Evolutionary conservation across 2,329 filamentous ascomycete genomes (phyloP).

Genomic region (Colletotrichum horii): DNA sequence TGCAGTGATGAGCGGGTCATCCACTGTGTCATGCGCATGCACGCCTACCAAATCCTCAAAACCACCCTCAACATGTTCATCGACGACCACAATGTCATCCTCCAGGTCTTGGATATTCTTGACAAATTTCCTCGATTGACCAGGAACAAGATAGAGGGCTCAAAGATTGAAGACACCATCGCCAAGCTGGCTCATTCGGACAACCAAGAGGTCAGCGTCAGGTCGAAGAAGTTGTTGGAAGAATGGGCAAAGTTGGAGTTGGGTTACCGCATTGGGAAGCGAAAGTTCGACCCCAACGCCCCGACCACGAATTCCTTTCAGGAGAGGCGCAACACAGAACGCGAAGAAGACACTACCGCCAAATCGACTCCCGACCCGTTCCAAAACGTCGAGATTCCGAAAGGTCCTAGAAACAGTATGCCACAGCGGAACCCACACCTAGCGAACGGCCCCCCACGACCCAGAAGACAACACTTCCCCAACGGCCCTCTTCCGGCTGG

Average conservation of each 20-base stretch:
- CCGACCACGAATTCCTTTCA: constrained; percentile 60
- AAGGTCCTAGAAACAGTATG: constrained; percentile 64
- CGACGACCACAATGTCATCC: constrained; percentile 86
- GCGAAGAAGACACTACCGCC: constrained; percentile 41
- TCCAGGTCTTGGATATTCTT: constrained; percentile 89
- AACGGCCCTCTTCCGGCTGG: constrained; percentile 73
- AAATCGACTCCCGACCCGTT: constrained; percentile 46
- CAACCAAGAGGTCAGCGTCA: constrained; percentile 76
- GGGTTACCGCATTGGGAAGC: constrained; percentile 90
- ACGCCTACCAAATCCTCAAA: constrained; percentile 95
- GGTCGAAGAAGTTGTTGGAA: constrained; percentile 74
- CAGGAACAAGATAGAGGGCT: constrained; percentile 95
- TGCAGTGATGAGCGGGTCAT: constrained; percentile 87
- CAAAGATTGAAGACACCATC: constrained; percentile 88
- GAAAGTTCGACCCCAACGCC: constrained; percentile 79
- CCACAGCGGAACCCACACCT: constrained; percentile 59
- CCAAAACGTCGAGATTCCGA: constrained; percentile 57
- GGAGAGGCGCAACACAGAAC: constrained; percentile 61
- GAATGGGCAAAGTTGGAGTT: constrained; percentile 90
- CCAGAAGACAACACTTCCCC: constrained; percentile 59
- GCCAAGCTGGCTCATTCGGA: constrained; percentile 69
- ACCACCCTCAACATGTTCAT: constrained; percentile 83
- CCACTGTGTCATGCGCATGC: constrained; percentile 91
- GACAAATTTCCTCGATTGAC: constrained; percentile 89
- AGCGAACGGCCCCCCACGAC: constrained; percentile 42